These are phyloP conservation scores for Paramecium octaurelia DNA, from an alignment of 73 alveolate genomes.

Conservation along the genomic window DNA sequence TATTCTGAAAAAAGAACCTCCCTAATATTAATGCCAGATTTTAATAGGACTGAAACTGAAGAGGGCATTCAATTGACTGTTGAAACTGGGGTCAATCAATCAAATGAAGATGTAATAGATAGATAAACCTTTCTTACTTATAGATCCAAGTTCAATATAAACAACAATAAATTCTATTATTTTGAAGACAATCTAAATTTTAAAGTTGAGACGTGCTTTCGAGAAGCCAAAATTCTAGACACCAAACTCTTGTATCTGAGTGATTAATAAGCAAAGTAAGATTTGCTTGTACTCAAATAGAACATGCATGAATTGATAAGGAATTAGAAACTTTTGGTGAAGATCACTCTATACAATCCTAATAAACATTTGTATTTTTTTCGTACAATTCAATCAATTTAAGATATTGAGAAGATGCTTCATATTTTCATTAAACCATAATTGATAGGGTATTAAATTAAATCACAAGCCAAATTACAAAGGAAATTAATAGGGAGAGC, in stretches of 20 bases:
- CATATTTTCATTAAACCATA: neutral
- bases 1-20: neutral
- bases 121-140: neutral
- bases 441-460: neutral
- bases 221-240: neutral
- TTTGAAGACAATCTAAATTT: neutral
- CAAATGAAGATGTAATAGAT: neutral
- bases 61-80: neutral
- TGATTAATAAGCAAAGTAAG: slow-evolving; percentile 35
- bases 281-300: neutral
- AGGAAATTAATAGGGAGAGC: neutral
- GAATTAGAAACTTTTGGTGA: neutral
- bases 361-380: neutral
- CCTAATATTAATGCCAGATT: neutral
- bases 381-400: neutral
- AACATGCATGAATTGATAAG: neutral
- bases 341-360: neutral
- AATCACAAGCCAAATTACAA: neutral
- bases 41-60: neutral
- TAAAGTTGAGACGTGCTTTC: neutral
- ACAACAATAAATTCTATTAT: neutral
- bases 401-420: neutral
- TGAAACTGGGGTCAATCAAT: neutral
- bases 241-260: neutral
- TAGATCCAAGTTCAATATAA: neutral